Evolutionary conservation across 805 yeast genomes (phyloP), one percentile per base, ranked within the genome.

Genomic region (Kodamaea jinghongensis): DNA sequence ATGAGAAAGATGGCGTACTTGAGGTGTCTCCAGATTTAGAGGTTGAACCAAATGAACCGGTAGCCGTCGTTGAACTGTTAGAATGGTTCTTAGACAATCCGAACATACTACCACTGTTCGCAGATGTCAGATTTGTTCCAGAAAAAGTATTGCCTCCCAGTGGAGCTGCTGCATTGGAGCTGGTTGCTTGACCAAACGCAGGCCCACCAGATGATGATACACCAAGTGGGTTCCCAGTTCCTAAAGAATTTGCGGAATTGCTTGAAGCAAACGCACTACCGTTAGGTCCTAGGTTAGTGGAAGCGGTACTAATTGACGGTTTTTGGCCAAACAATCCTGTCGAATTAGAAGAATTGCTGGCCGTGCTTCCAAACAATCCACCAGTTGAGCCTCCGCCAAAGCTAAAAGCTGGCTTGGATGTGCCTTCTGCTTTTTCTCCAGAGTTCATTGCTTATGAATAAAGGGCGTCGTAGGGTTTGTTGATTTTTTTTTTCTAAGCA

Each of bases 311-410:
- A 16, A 12, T 31, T 10, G n/a, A 20, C 13, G 40, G 33, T 31
- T 30, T 26, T 11, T 16, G 20, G 16, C 35, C 40, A 25, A 37
- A 37, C 10, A 37, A 26, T 14, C 40, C 35, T 16, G 28, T 20
- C 11, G 40, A 30, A 10, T 22, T 27, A 31, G 27, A 7, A 31
- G 3, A n/a, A 34, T 13, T 31, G 32, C 13, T 28, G 16, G 28
- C 20, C n/a, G 29, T 17, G 31, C 16, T 37, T 15, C 44, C 44
- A 20, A 40, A 40, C 13, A 31, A 13, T 13, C 36, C 41, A 12
- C 42, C 38, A 7, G 38, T 27, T 16, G 37, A 23, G 17, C 36
- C 28, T 17, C 35, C 6, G 17, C 35, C 20, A 32, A 32, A 12
- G 9, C 31, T 28, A 27, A 16, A 32, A 28, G 35, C 35, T 11